A percentile compares a stretch with the other conserved stretches of the same genome.
Evolutionary conservation across 2,329 filamentous ascomycete species (phyloP).

Genomic region (Ustilaginoidea virens): DNA sequence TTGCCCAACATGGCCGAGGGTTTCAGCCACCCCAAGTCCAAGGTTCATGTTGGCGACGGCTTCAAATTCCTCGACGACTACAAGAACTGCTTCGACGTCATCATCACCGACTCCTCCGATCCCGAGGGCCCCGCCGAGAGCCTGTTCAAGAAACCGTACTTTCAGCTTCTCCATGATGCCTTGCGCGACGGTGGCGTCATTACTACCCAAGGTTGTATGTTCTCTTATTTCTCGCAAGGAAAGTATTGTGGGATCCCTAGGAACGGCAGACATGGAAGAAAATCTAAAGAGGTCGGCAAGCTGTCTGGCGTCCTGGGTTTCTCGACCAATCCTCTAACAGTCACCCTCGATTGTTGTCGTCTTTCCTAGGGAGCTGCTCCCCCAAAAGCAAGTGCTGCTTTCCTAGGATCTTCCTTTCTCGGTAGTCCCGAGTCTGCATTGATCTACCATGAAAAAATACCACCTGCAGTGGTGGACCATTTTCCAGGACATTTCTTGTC

Average conservation of each 20-base stretch:
- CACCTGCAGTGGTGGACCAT: no score
- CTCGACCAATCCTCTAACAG: neutral
- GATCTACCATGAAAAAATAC: no score
- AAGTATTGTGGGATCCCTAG: constrained; percentile 21
- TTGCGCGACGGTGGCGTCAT: constrained; percentile 94
- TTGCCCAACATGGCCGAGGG: constrained; percentile 87
- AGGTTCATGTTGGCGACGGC: constrained; percentile 85
- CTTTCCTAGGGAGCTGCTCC: constrained; percentile 17
- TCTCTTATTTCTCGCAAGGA: constrained; percentile 42
- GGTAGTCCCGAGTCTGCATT: constrained; percentile 24
- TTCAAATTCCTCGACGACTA: constrained; percentile 97
- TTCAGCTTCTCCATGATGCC: constrained; percentile 80
- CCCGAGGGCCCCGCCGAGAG: constrained; percentile 92
- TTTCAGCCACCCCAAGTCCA: constrained; percentile 87
- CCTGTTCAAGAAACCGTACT: constrained; percentile 98
- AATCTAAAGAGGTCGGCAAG: no score
- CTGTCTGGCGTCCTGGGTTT: constrained; percentile 1
- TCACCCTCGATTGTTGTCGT: neutral
- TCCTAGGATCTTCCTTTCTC: constrained; percentile 18
- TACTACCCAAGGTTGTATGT: constrained; percentile 99
- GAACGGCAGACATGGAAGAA: constrained; percentile 12
- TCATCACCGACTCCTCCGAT: constrained; percentile 98
- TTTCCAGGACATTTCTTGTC: no score
- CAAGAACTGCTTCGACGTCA: constrained; percentile 97
- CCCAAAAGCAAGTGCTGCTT: constrained; percentile 23